Percentiles rank a stretch among this genome's conserved stretches.
Evolutionary conservation across 345 rosid genomes (phyloP).

Genomic region (Brassica rapa): DNA sequence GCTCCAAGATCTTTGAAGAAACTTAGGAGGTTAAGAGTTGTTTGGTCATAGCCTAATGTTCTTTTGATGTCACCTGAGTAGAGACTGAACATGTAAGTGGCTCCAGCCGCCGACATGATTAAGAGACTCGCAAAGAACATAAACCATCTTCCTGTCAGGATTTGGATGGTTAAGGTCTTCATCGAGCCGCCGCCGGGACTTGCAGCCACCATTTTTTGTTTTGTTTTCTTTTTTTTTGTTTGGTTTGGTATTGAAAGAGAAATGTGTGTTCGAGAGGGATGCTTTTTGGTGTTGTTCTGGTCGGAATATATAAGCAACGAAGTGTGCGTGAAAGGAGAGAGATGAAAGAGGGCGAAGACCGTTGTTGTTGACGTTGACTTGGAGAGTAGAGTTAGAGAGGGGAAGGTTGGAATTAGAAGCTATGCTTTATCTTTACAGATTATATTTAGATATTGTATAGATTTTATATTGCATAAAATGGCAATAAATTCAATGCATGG

Average conservation of each 20-base stretch:
- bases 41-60: constrained; percentile 52
- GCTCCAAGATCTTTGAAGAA: constrained; percentile 60
- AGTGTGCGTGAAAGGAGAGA: constrained; percentile 33
- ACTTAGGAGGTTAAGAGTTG: constrained; percentile 51
- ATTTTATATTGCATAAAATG: not conserved
- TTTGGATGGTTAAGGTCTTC: constrained; percentile 44
- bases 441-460: not conserved
- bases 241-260: constrained; percentile 21
- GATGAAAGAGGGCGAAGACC: constrained; percentile 23
- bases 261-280: constrained; percentile 29
- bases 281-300: constrained; percentile 29
- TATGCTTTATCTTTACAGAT: not conserved
- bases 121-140: constrained; percentile 50
- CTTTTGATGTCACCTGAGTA: constrained; percentile 52
- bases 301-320: constrained; percentile 37
- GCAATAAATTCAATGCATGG: constrained; percentile 17
- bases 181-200: constrained; percentile 28
- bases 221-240: not conserved
- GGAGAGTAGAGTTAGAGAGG: constrained; percentile 11
- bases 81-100: constrained; percentile 55
- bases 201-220: constrained; percentile 30
- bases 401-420: constrained; percentile 18
- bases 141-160: constrained; percentile 54
- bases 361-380: constrained; percentile 40
- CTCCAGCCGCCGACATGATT: constrained; percentile 54